Percentiles rank a stretch among this genome's conserved stretches.
Conservation (phyloP, 768 basidiomycete genomes). For the Trametes elegans region DNA sequence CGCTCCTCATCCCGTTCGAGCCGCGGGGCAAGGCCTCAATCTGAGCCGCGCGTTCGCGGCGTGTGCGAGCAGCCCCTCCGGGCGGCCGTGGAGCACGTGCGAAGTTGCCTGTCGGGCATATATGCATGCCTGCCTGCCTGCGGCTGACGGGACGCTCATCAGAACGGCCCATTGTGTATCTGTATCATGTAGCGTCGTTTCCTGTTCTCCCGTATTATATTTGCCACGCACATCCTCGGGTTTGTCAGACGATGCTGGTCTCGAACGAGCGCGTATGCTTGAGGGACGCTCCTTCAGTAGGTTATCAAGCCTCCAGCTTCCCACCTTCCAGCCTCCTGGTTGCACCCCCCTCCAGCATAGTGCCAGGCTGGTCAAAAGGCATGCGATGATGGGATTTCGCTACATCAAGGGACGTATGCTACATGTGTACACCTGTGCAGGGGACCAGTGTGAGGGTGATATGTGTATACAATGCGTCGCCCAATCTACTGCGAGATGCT, state of each 20-base stretch:
- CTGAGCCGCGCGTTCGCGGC: background rate
- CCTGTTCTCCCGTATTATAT: too few relatives aligned
- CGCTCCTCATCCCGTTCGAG: slow-evolving; percentile 54
- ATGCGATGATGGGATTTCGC: too few relatives aligned
- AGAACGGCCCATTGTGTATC: background rate
- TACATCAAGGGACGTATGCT: background rate
- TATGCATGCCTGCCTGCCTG: background rate
- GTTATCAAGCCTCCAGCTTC: too few relatives aligned
- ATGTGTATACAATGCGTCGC: background rate
- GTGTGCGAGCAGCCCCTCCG: too few relatives aligned
- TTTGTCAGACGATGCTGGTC: too few relatives aligned
- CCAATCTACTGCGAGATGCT: background rate
- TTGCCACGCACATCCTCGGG: too few relatives aligned
- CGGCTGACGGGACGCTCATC: background rate
- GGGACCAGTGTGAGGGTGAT: background rate
- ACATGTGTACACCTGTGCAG: background rate
- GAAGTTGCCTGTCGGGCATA: too few relatives aligned
- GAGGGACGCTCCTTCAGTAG: too few relatives aligned
- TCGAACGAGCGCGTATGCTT: too few relatives aligned
- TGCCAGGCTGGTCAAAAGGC: background rate
- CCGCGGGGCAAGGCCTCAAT: slow-evolving; percentile 49
- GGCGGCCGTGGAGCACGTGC: too few relatives aligned
- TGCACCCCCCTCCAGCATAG: too few relatives aligned
- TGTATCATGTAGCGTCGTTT: background rate
- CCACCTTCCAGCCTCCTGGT: too few relatives aligned